Conservation (phyloP, 805 yeast species). For the Deakozyma indianensis region DNA sequence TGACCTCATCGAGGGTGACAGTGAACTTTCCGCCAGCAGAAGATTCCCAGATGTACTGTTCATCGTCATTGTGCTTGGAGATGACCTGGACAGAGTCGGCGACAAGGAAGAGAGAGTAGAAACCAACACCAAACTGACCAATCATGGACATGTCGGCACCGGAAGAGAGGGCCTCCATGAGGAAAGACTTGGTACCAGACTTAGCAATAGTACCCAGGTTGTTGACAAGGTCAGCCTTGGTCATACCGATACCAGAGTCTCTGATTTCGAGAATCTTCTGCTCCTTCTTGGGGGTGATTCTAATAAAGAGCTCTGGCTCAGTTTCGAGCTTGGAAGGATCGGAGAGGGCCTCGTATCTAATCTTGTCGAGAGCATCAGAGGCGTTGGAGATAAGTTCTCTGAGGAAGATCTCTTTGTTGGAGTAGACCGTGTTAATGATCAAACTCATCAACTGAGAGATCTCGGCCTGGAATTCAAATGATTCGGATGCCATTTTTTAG, state of each 20-base stretch:
- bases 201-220: constrained; percentile 99
- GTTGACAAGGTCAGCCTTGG: constrained; percentile 97
- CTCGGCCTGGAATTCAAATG: constrained; percentile 95
- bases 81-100: constrained; percentile 98
- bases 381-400: constrained; percentile 99
- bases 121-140: constrained; percentile 99
- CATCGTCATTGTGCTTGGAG: constrained; percentile 97
- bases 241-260: constrained; percentile 99
- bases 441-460: constrained; percentile 99
- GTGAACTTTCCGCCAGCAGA: constrained; percentile 99
- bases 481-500: constrained; percentile 22
- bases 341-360: constrained; percentile 89
- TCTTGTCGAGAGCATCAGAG: constrained; percentile 97
- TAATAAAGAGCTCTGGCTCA: constrained; percentile 92
- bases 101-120: constrained; percentile 97
- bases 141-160: constrained; percentile 99
- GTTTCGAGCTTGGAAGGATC: constrained; percentile 86
- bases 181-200: constrained; percentile 96
- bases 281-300: constrained; percentile 95
- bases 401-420: constrained; percentile 97
- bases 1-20: constrained; percentile 75
- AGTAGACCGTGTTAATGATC: constrained; percentile 98
- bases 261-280: constrained; percentile 89
- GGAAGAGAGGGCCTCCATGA: constrained; percentile 96
- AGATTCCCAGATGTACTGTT: constrained; percentile 99